phyloP scores from a whole-genome alignment of 2,329 filamentous ascomycete genomes.

The Mariannaea elegans region DNA sequence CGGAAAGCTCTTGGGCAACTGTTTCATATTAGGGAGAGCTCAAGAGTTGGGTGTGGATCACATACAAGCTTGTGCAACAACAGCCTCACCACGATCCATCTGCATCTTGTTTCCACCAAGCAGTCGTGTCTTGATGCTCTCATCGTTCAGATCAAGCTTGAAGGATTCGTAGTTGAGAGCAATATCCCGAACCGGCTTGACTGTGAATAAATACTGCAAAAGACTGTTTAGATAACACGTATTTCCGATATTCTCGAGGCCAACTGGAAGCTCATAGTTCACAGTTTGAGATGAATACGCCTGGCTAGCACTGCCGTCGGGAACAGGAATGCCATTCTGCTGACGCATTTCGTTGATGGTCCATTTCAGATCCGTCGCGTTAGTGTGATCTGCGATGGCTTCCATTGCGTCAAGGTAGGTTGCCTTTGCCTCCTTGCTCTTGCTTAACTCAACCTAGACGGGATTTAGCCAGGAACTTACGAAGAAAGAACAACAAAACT shows the following conservation, averaged over 20 bases:
- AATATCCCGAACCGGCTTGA: constrained; percentile 82
- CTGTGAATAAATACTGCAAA: constrained; percentile 92
- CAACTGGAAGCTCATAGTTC: constrained; percentile 75
- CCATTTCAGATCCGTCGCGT: constrained; percentile 40
- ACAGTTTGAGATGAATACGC: constrained; percentile 25
- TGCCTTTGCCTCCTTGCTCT: constrained; percentile 41
- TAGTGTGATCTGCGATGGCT: constrained; percentile 45
- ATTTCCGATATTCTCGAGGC: constrained; percentile 92
- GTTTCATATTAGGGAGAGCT: constrained; percentile 38
- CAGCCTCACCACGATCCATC: constrained; percentile 66
- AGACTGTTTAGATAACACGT: constrained; percentile 98
- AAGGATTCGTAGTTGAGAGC: constrained; percentile 79
- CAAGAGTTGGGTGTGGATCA: constrained; percentile 28
- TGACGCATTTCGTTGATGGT: constrained; percentile 39
- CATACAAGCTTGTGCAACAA: constrained; percentile 77
- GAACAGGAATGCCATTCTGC: constrained; percentile 34
- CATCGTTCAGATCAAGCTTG: constrained; percentile 72
- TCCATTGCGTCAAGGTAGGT: constrained; percentile 48
- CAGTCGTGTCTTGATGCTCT: constrained; percentile 70
- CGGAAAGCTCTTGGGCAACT: constrained; percentile 80
- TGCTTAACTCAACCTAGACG: constrained; percentile 38
- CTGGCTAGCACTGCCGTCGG: constrained; percentile 4
- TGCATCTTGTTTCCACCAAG: constrained; percentile 73
- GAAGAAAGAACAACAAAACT: background rate
- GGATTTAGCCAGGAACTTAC: constrained; percentile 21